These are phyloP conservation scores for Persicaria maculosa DNA, from an alignment of 148 eudicot species.

Conservation along the genomic window DNA sequence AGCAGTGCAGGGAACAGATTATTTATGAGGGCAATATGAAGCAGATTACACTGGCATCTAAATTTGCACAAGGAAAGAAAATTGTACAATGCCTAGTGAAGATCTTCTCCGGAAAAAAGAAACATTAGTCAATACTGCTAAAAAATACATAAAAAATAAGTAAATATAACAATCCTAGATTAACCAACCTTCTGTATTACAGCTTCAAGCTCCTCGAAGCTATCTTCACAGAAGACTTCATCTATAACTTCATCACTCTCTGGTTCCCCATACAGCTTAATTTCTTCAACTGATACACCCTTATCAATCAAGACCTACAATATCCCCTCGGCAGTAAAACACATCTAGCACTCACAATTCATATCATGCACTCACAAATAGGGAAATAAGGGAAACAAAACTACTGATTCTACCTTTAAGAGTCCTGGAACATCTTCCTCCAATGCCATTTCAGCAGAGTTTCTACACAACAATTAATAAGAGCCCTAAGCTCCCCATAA, in stretches of 20 bases:
- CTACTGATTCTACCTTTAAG: slow-evolving; percentile 44
- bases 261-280: slow-evolving; percentile 81
- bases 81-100: not conserved
- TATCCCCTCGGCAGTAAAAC: not conserved
- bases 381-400: not conserved
- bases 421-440: slow-evolving; percentile 99
- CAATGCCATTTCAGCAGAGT: slow-evolving; percentile 77
- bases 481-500: slow-evolving; percentile 12
- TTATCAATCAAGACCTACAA: slow-evolving; percentile 69
- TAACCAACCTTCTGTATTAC: slow-evolving; percentile 66
- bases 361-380: not conserved
- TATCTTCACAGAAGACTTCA: slow-evolving; percentile 44
- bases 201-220: slow-evolving; percentile 76
- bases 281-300: slow-evolving; percentile 64
- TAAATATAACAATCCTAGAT: not conserved
- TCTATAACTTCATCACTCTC: slow-evolving; percentile 53
- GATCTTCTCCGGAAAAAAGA: not conserved
- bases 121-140: not conserved
- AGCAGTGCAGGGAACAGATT: not conserved
- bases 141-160: not conserved
- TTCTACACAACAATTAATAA: slow-evolving; percentile 39
- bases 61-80: not conserved
- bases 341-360: not conserved
- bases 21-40: not conserved
- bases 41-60: not conserved